Percentiles rank a stretch among this genome's conserved stretches.
Evolutionary conservation across 2,329 filamentous ascomycete genomes (phyloP).

Genomic region (Leptographium flavum): DNA sequence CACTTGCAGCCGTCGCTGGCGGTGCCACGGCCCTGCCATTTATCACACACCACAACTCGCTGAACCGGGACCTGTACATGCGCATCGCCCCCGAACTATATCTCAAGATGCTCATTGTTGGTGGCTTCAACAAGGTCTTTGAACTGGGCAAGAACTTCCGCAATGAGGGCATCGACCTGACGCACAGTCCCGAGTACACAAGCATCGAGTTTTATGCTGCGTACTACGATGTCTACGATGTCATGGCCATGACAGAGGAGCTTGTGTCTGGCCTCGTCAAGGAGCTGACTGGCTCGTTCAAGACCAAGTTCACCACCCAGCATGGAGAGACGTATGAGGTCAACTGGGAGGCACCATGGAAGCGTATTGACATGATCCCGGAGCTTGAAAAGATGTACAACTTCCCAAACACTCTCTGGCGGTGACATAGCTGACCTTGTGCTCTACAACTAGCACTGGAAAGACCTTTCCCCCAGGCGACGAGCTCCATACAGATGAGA

Average conservation of each 20-base stretch:
- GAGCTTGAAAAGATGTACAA: constrained; percentile 51
- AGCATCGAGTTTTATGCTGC: constrained; percentile 96
- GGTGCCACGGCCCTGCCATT: constrained; percentile 94
- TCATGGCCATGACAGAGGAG: constrained; percentile 86
- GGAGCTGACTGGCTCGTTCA: constrained; percentile 71
- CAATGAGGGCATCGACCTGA: constrained; percentile 82
- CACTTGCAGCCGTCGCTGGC: constrained; percentile 92
- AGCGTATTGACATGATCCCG: constrained; percentile 88
- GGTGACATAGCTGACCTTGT: background rate
- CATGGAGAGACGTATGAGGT: constrained; percentile 75
- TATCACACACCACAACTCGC: constrained; percentile 88
- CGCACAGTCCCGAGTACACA: constrained; percentile 97
- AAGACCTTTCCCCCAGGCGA: constrained; percentile 89
- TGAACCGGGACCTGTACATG: constrained; percentile 89
- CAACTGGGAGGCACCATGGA: constrained; percentile 95
- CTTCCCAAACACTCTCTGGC: background rate
- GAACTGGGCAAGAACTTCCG: constrained; percentile 86
- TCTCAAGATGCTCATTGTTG: constrained; percentile 91
- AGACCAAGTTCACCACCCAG: constrained; percentile 77
- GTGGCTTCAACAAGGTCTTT: constrained; percentile 87
- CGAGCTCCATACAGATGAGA: constrained; percentile 79
- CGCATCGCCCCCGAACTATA: constrained; percentile 90
- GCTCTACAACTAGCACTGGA: constrained; percentile 25
- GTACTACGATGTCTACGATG: constrained; percentile 80
- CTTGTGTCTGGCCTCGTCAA: constrained; percentile 83